Evolutionary conservation across 2,329 filamentous ascomycete species (phyloP), one percentile per base, ranked within the genome.

Genomic region (Chaetothyriales sp.): DNA sequence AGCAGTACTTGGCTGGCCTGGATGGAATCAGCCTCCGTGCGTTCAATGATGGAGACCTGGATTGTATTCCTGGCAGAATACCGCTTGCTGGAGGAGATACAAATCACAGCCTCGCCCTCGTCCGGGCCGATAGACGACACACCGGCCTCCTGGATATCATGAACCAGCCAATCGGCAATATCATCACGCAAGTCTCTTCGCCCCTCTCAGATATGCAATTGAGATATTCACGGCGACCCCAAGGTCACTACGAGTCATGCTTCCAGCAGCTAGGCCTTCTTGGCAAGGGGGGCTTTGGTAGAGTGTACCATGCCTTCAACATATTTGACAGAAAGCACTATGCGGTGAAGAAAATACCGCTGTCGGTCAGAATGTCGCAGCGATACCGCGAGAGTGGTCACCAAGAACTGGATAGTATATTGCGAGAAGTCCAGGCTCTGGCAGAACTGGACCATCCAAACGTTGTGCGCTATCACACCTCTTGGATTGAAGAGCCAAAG

Each of bases 201-300:
- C 58, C 51, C 1, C 22, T 55, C 49, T 19, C 59, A 55, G 20
- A 57, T 57, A 42, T 56, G 43, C 48, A 53, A 39, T 47, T 56
- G 18, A 51, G 19, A 53, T 55, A 46, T 62, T 61, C 49, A 56
- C 55, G 7, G 56, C 64, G 36, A 70, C 44, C 44, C 22, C 54
- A 36, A 22, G 59, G 72, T 43, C 66, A 72, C 44, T 77, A 76
- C 57, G 61, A 66, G 2, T 66, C 68, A 39, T 75, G 75, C 53
- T 78, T 75, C 53, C 66, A 70, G 18, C 73, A 79, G 55, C 60
- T 80, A 10, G 70, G 68, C 18, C 60, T 78, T 1, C 68, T 84
- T 2, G 80, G 80, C 1, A 79, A 75, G 60, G 81, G 81, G 12
- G 81, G 80, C 0, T 84, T 81, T 59, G 80, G 79, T 1, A 73